Percentiles rank a stretch among this genome's conserved stretches.
Conservation (phyloP, 176 grass and related monocot species). For the Elaeis guineensis region DNA sequence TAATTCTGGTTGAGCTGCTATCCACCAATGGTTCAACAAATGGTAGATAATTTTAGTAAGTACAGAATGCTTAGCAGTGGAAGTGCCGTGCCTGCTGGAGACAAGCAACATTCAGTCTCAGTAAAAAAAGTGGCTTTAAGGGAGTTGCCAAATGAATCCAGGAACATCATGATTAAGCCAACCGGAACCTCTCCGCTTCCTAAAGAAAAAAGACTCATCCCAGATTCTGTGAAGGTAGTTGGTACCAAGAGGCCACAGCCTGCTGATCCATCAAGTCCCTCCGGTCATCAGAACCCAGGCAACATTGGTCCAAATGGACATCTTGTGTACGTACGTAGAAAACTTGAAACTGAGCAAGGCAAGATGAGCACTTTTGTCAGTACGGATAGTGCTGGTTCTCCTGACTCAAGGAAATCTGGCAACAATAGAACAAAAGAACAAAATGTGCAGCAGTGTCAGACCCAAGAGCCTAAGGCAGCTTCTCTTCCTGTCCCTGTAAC, state of each 20-base stretch:
- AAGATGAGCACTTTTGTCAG: conserved; percentile 33
- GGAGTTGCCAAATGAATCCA: conserved; percentile 46
- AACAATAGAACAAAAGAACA: background rate
- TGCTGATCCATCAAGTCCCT: conserved; percentile 31
- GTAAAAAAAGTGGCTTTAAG: conserved; percentile 62
- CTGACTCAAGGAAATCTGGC: conserved; percentile 31
- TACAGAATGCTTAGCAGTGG: conserved; percentile 9
- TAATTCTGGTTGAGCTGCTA: background rate
- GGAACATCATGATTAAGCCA: conserved; percentile 26
- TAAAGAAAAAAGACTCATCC: conserved; percentile 32
- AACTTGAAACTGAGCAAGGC: conserved; percentile 66
- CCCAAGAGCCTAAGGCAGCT: too few relatives aligned
- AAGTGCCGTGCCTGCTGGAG: conserved; percentile 42
- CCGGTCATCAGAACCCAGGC: conserved; percentile 19
- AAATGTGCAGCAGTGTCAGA: too few relatives aligned
- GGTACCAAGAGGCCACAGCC: conserved; percentile 56
- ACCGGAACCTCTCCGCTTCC: conserved; percentile 17
- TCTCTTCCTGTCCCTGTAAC: too few relatives aligned
- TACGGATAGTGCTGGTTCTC: conserved; percentile 22
- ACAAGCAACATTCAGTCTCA: conserved; percentile 43
- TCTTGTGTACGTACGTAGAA: conserved; percentile 83
- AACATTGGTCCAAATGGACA: conserved; percentile 46
- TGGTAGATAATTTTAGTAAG: conserved; percentile 1
- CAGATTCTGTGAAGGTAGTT: conserved; percentile 26
- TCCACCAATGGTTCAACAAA: background rate